Conservation (phyloP, 2,329 filamentous ascomycete genomes). For the Calonectria naviculata region DNA sequence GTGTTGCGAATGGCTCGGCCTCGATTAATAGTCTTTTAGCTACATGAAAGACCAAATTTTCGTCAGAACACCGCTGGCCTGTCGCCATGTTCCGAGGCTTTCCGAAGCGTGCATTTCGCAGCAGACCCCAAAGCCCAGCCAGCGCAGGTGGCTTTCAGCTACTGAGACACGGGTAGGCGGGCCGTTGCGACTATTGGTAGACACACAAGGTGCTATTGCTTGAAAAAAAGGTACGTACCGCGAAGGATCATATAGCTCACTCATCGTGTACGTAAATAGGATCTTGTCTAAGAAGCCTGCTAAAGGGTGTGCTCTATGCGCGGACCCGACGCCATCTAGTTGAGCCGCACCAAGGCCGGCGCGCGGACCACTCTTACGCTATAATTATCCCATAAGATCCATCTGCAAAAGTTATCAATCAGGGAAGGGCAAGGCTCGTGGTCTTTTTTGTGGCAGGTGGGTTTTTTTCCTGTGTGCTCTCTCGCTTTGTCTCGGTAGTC, state of each 20-base stretch:
- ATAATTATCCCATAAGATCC: constrained; percentile 42
- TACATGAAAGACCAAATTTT: neutral
- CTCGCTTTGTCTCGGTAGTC: neutral
- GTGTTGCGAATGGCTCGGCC: constrained; percentile 15
- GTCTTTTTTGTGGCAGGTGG: constrained; percentile 20
- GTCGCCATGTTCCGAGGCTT: neutral
- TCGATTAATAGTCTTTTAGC: neutral
- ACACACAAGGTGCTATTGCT: neutral
- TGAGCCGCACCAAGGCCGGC: constrained; percentile 39
- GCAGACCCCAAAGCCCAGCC: neutral
- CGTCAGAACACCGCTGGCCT: constrained; percentile 2
- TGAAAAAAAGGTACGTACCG: neutral
- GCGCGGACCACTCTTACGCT: constrained; percentile 38
- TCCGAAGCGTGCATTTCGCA: neutral
- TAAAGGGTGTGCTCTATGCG: constrained; percentile 12
- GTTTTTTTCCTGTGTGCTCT: neutral
- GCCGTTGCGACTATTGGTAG: constrained; percentile 5
- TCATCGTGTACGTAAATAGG: constrained; percentile 11
- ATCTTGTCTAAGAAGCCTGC: neutral
- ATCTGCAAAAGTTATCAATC: constrained; percentile 35
- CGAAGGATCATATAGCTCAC: neutral
- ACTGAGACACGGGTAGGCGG: neutral
- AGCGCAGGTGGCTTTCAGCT: neutral
- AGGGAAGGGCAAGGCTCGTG: constrained; percentile 29
- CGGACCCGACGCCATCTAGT: constrained; percentile 15